Evolutionary conservation across 164 flowering plant genomes (phyloP), one percentile per base, ranked within the genome.

Genomic region (Piper longum): DNA sequence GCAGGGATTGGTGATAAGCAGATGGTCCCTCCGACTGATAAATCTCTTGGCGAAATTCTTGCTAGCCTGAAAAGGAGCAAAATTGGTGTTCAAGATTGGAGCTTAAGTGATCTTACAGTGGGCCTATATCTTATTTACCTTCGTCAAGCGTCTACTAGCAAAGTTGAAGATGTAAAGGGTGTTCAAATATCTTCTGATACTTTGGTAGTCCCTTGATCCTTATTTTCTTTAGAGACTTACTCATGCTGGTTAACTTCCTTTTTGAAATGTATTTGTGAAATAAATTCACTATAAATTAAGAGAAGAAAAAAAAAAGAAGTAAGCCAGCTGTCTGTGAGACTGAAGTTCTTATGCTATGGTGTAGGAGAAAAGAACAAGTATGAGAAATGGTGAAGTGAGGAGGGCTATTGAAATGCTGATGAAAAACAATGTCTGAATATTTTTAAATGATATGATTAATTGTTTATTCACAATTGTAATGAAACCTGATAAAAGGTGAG

Each of bases 81-180:
- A 75, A 69, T 71, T 66, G 96, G 90, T 14, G 67, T 93, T 41
- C 81, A 83, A 62, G 91, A 84, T 68, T 93, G 96, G 99, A 88
- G 87, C 78, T 74, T 93, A 60, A 79, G 91, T 78, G 99, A 93
- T 80, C 81, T 93, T 70, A 85, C 96, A 0, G 63, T 87, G 54
- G 97, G 92, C 17, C 73, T 93, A 43, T 93, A 79, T 69, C 97
- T 93, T 59, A 69, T 86, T n/a, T 88, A 89, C 74, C 92, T 90
- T 66, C 87, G 79, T 57, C 97, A 86, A 77, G 89, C 96, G 67
- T 86, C 97, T 57, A 70, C 76, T 54, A 71, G 70, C 75, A 73
- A 77, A 43, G 66, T 76, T 57, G 95, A 93, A 73, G 88, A 85
- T 71, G 74, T 90, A 55, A 79, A 79, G 67, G 97, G 99, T 17